These are phyloP conservation scores for Desmodesmus armatus DNA, from an alignment of 139 green algal species.

Conservation along the genomic window DNA sequence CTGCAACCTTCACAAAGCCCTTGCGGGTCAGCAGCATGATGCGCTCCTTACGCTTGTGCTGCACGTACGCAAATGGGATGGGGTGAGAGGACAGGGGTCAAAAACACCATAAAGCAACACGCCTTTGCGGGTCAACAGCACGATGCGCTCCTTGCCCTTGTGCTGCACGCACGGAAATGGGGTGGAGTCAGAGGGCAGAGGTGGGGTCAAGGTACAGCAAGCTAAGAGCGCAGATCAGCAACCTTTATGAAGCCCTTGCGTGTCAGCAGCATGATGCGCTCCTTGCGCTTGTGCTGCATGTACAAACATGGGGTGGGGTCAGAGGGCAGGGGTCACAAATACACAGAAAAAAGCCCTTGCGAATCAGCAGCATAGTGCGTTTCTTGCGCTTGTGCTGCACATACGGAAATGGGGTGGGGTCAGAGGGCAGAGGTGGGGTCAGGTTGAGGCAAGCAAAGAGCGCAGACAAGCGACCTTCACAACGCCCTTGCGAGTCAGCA, in stretches of 20 bases:
- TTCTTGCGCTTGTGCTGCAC: too few relatives aligned
- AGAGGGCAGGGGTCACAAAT: background rate
- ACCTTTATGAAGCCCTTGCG: slow-evolving; percentile 59
- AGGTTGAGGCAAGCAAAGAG: too few relatives aligned
- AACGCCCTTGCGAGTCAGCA: slow-evolving; percentile 56
- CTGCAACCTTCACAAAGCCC: slow-evolving; percentile 56
- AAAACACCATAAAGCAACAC: background rate
- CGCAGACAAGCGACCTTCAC: slow-evolving; percentile 53
- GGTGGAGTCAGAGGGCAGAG: too few relatives aligned
- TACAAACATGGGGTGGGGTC: background rate
- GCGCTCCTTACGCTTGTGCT: slow-evolving; percentile 48
- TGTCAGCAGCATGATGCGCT: slow-evolving; percentile 50
- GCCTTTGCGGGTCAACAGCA: slow-evolving; percentile 51
- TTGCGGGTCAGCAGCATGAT: slow-evolving; percentile 55
- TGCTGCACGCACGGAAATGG: too few relatives aligned
- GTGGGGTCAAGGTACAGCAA: too few relatives aligned
- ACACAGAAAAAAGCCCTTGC: slow-evolving; percentile 45
- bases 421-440: too few relatives aligned
- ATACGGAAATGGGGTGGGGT: too few relatives aligned
- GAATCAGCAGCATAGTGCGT: slow-evolving; percentile 43
- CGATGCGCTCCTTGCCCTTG: slow-evolving; percentile 51
- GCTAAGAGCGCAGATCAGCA: too few relatives aligned
- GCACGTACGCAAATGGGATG: background rate
- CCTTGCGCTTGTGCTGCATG: slow-evolving; percentile 42
- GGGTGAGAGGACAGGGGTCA: background rate